Conservation (phyloP, 306 rosid species). For the Rosa rugosa region DNA sequence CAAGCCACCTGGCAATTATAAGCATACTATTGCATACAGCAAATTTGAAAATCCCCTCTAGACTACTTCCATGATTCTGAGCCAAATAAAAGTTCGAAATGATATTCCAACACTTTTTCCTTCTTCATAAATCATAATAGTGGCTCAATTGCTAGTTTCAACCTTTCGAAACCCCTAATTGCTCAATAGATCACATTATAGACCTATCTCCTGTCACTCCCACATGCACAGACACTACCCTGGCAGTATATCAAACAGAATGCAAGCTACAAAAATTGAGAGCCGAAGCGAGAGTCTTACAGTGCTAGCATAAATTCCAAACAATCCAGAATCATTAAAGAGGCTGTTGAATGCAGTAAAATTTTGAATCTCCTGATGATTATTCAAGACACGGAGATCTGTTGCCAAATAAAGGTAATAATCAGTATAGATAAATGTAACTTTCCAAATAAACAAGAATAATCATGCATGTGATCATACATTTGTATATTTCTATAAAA, state of each 20-base stretch:
- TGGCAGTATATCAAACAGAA: slow-evolving; percentile 2
- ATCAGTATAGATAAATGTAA: slow-evolving; percentile 8
- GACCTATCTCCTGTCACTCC: slow-evolving; percentile 3
- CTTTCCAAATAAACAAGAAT: slow-evolving; percentile 22
- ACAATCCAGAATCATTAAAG: slow-evolving; percentile 82
- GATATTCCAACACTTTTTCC: not conserved
- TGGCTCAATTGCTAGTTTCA: not conserved
- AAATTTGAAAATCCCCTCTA: not conserved
- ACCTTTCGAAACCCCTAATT: not conserved
- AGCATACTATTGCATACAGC: not conserved
- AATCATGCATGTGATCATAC: not conserved
- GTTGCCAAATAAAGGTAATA: slow-evolving; percentile 21
- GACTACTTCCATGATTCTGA: not conserved
- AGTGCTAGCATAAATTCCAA: slow-evolving; percentile 82
- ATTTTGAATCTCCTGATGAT: slow-evolving; percentile 72
- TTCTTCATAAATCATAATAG: not conserved
- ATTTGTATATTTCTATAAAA: not conserved
- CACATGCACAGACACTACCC: not conserved
- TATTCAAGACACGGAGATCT: slow-evolving; percentile 87
- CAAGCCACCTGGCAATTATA: not conserved
- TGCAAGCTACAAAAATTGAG: not conserved
- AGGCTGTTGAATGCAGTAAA: slow-evolving; percentile 94
- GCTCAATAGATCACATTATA: not conserved
- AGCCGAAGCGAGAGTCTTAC: slow-evolving; percentile 46
- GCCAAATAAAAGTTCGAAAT: not conserved